Percentiles rank a stretch among this genome's conserved stretches.
phyloP scores from a whole-genome alignment of 169 alveolate species.

The Plasmodium gonderi region DNA sequence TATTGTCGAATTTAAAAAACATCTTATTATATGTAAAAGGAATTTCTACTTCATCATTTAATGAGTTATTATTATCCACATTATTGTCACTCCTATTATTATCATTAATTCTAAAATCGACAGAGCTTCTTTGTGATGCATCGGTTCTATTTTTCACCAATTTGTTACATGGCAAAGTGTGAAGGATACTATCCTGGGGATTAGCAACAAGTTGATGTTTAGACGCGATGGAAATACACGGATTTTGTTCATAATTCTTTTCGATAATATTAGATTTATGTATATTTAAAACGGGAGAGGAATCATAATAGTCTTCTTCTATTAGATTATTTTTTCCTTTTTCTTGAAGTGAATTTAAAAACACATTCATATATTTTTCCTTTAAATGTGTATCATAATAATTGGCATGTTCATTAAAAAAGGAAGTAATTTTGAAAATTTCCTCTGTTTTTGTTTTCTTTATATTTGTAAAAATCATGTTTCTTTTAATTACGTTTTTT shows the following conservation, averaged over 20 bases:
- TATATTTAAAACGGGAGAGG: background rate
- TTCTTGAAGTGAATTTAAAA: background rate
- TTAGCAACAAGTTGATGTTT: no score
- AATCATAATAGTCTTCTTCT: background rate
- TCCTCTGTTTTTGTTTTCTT: constrained; percentile 12
- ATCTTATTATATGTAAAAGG: no score
- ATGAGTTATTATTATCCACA: constrained; percentile 14
- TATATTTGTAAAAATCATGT: background rate
- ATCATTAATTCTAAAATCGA: no score
- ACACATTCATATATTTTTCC: constrained; percentile 40
- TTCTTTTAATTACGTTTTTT: background rate
- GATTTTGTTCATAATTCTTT: no score
- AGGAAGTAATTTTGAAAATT: constrained; percentile 15
- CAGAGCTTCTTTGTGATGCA: no score
- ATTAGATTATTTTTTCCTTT: background rate
- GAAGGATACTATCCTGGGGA: no score
- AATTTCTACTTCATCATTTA: constrained; percentile 62
- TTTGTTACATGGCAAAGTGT: no score
- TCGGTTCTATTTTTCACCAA: no score
- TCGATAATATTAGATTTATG: no score
- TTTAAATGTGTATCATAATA: constrained; percentile 67
- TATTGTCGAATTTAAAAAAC: no score
- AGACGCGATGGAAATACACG: no score
- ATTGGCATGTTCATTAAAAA: constrained; percentile 25
- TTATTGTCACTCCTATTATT: constrained; percentile 10